Percentiles rank a stretch among this genome's conserved stretches.
These are phyloP conservation scores for Pyrenophora graminea DNA, from an alignment of 2,329 filamentous ascomycete species.

Conservation along the genomic window DNA sequence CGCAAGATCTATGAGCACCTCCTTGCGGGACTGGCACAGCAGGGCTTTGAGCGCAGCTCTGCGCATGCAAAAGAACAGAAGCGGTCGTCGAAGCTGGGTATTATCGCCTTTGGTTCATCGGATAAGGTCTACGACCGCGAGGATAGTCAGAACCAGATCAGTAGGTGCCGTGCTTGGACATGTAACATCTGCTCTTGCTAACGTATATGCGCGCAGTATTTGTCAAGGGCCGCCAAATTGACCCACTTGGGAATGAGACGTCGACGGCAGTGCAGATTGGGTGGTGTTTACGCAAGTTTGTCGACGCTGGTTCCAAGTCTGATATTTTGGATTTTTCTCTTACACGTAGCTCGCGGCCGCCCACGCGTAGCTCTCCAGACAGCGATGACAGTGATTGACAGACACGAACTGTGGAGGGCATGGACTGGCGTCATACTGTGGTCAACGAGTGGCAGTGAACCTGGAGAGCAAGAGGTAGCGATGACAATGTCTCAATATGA, in stretches of 20 bases:
- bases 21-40: slow-evolving; percentile 48
- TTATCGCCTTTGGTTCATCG: slow-evolving; percentile 53
- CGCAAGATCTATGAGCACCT: slow-evolving; percentile 53
- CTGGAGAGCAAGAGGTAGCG: background rate
- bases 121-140: slow-evolving; percentile 55
- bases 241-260: slow-evolving; percentile 49
- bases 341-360: slow-evolving; percentile 41
- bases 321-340: slow-evolving; percentile 54
- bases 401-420: background rate
- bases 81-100: slow-evolving; percentile 46
- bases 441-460: background rate
- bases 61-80: slow-evolving; percentile 32
- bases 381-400: slow-evolving; percentile 43
- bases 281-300: slow-evolving; percentile 52
- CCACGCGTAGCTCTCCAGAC: slow-evolving; percentile 39
- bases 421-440: slow-evolving; percentile 3
- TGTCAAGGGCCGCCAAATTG: slow-evolving; percentile 49
- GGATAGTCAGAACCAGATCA: slow-evolving; percentile 52
- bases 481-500: too few relatives aligned
- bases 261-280: slow-evolving; percentile 51
- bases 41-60: slow-evolving; percentile 41
- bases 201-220: slow-evolving; percentile 35
- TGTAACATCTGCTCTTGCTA: background rate
- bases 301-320: slow-evolving; percentile 50
- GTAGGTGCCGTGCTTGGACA: slow-evolving; percentile 4